A percentile compares a stretch with the other conserved stretches of the same genome.
These are phyloP conservation scores for Paspalum notatum DNA, from an alignment of 176 grass and related monocot genomes.

Conservation along the genomic window DNA sequence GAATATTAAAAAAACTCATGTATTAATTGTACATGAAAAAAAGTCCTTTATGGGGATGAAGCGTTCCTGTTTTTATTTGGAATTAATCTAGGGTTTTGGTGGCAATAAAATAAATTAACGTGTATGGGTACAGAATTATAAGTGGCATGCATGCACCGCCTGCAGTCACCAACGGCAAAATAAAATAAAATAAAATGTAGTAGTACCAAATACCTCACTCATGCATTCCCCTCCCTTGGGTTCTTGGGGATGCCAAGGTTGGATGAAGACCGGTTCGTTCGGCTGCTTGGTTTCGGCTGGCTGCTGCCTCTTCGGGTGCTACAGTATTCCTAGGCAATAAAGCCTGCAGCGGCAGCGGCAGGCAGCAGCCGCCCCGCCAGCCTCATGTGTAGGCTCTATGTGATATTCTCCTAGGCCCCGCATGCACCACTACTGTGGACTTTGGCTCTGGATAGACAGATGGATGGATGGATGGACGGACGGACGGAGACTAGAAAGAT, in stretches of 20 bases:
- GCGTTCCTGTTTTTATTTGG: neutral
- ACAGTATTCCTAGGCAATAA: too few species aligned
- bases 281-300: too few species aligned
- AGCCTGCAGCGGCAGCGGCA: too few species aligned
- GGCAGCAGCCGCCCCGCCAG: too few species aligned
- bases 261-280: too few species aligned
- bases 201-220: constrained; percentile 27
- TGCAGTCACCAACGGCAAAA: constrained; percentile 21
- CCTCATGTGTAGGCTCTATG: constrained; percentile 33
- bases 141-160: constrained; percentile 3
- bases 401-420: constrained; percentile 43
- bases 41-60: too few species aligned
- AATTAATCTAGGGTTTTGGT: neutral
- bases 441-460: constrained; percentile 45
- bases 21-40: too few species aligned
- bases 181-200: constrained; percentile 3
- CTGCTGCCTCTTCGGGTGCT: too few species aligned
- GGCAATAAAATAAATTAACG: neutral
- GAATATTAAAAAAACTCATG: too few species aligned
- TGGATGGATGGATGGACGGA: constrained; percentile 41
- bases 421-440: constrained; percentile 46
- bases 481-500: constrained; percentile 50
- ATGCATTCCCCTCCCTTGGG: neutral
- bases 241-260: neutral
- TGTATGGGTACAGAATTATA: neutral